These are phyloP conservation scores for Vanrija sp. DNA, from an alignment of 1,284 basidiomycete genomes.

Conservation along the genomic window DNA sequence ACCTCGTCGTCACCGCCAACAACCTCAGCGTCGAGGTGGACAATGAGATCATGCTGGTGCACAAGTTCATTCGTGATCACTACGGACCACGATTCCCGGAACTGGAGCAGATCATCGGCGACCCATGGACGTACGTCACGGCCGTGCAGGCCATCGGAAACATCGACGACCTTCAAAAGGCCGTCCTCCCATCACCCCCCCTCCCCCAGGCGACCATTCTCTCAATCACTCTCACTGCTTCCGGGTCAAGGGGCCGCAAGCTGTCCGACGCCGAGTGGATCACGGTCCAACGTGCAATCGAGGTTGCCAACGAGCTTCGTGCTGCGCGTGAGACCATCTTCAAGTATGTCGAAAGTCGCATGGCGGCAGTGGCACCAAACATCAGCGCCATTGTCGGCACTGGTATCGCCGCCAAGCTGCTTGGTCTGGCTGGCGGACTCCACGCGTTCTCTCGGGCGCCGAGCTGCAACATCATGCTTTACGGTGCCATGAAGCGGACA, in stretches of 20 bases:
- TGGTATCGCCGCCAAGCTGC: constrained; percentile 93
- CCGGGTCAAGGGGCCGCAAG: constrained; percentile 75
- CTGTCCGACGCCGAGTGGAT: constrained; percentile 71
- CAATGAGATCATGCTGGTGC: constrained; percentile 94
- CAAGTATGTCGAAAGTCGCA: constrained; percentile 97
- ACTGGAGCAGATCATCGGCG: constrained; percentile 87
- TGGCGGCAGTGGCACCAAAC: constrained; percentile 97
- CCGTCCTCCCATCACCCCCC: constrained; percentile 65
- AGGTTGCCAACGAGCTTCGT: constrained; percentile 81
- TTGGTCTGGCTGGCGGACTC: constrained; percentile 94
- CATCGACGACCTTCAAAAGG: constrained; percentile 75
- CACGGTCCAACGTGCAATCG: constrained; percentile 77
- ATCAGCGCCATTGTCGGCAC: constrained; percentile 97
- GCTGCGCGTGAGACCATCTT: constrained; percentile 92
- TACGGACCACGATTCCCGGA: constrained; percentile 95
- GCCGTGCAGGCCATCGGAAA: constrained; percentile 88
- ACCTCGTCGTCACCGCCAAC: constrained; percentile 93
- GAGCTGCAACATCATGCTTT: constrained; percentile 88
- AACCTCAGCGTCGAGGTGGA: constrained; percentile 98
- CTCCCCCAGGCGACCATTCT: constrained; percentile 90
- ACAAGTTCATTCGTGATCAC: constrained; percentile 99
- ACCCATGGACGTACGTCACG: constrained; percentile 87
- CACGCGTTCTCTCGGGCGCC: constrained; percentile 90
- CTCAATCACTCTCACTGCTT: constrained; percentile 93
- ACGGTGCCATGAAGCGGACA: constrained; percentile 86